Base-by-base conservation (phyloP, 2,329 filamentous ascomycete genomes). In the Paecilomyces dactylethromorphus region DNA sequence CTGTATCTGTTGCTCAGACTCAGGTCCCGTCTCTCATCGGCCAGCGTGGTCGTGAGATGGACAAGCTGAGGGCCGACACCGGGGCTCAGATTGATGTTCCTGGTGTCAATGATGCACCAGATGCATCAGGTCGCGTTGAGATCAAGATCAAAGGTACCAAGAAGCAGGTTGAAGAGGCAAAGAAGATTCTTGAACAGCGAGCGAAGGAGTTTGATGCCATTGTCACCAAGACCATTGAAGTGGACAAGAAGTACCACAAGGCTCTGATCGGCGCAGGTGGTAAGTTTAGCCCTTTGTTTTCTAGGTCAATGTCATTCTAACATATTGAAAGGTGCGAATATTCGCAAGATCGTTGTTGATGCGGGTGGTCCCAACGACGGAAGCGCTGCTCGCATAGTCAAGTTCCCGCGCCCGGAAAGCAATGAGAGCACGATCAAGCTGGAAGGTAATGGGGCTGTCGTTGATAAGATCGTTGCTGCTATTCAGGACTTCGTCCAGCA, bases 21-120 rank as follows among this genome's bases (percentile, higher is more conserved):
- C 92, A 97, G 74, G 82, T 99, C 59, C 92, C 92, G n/a, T 93
- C 90, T 18, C 79, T 99, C 64, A 97, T 99, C 67, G 94, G 94
- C 55, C 87, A 92, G 68, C 90, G 92, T 49, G 94, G 94, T 63
- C 87, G 88, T 66, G 92, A 91, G 66, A 91, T 99, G 83, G 94
- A 97, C 67, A 89, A 91, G 69, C 82, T 99, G 54, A 89, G 94
- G 60, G 86, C 92, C 63, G 81, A 85, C 58, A 96, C 91, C 54
- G 91, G 91, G 57, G 92, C 92, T 24, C 89, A 89, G 76, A 93
- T 99, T 64, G 93, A 97, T 71, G 90, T 99, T 54, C 94, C 94
- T 26, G 88, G 89, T 62, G 87, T 87, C 58, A 85, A 88, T 60
- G 91, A 95, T 64, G 83, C 85, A 15, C 78, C 81, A 26, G 84